Base-by-base conservation (phyloP, 2,329 filamentous ascomycete species). In the Lasiodiplodia gonubiensis region DNA sequence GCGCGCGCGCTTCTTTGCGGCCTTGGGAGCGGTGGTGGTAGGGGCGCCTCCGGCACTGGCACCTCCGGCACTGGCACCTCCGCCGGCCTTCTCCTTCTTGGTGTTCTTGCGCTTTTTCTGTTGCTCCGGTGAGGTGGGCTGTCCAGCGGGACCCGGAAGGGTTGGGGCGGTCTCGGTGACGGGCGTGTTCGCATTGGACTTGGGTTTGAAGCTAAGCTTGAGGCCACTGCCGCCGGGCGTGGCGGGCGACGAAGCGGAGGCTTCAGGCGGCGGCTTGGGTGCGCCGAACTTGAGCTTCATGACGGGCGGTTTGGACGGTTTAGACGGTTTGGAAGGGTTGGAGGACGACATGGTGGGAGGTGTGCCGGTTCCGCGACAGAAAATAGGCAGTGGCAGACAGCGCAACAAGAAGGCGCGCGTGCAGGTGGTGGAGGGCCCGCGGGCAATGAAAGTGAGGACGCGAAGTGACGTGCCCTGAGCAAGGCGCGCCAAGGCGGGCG, bases 41-140 rank as follows among this genome's bases (percentile, higher is more conserved):
- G 75, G 71, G 68, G 23, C 69, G 72, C 66, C 80, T 76, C 70
- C 68, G 27, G 69, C 67, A 21, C n/a, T n/a, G n/a, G n/a, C n/a
- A n/a, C n/a, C n/a, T n/a, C n/a, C 53, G 46, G 74, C 75, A 67
- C 72, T 71, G 30, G 74, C 74, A 65, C 77, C 77, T 39, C 70
- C 63, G 46, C 49, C 69, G 27, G 49, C 49, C 68, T 78, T 79
- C 53, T 74, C 69, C 69, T 82, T 81, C 73, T 79, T 80, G 48
- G 72, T 78, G 72, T 81, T 81, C 60, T 80, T 78, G 67, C 80
- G 79, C 75, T 82, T 82, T 69, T 80, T 73, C 70, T 75, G 46
- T 21, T 51, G 42, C 8, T 51, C 14, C 8, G 59, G 59, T 63
- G 67, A 35, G 21, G 35, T 23, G 69, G 70, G 16, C 70, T 83